A percentile compares a stretch with the other conserved stretches of the same genome.
These are phyloP conservation scores for Solanum chmielewskii DNA, from an alignment of 257 asterid species.

Conservation along the genomic window DNA sequence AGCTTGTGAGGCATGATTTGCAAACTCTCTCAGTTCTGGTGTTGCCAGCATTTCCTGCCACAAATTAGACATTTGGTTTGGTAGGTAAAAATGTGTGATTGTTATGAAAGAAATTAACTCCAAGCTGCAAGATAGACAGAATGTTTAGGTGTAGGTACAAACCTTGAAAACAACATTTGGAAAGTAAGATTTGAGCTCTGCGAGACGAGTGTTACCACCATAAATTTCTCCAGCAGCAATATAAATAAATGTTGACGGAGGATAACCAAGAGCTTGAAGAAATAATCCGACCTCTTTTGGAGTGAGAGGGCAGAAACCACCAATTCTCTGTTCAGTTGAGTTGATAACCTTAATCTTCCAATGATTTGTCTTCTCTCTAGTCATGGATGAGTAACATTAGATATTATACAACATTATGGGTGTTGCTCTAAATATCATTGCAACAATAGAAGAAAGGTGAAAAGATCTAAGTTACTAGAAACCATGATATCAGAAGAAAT, in stretches of 20 bases:
- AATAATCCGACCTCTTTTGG: constrained; percentile 92
- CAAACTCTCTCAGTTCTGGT: constrained; percentile 42
- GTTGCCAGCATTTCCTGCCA: constrained; percentile 89
- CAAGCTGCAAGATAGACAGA: neutral
- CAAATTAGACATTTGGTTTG: constrained; percentile 8
- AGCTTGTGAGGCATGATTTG: constrained; percentile 71
- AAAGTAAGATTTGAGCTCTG: constrained; percentile 72
- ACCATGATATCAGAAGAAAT: neutral
- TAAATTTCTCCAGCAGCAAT: constrained; percentile 93
- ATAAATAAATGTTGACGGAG: constrained; percentile 64
- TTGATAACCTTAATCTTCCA: constrained; percentile 85
- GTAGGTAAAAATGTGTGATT: neutral
- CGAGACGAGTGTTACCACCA: constrained; percentile 70
- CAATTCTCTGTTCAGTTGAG: constrained; percentile 75
- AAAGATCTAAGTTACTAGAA: neutral
- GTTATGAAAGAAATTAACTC: neutral
- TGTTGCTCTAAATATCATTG: neutral
- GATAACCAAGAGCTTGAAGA: constrained; percentile 84
- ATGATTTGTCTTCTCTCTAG: constrained; percentile 75
- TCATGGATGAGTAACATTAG: constrained; percentile 2
- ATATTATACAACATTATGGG: neutral
- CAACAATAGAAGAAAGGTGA: neutral
- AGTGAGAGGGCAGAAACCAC: constrained; percentile 88
- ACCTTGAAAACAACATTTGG: constrained; percentile 81
- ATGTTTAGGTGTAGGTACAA: neutral